Evolutionary conservation across 2,329 filamentous ascomycete genomes (phyloP), one percentile per base, ranked within the genome.

Genomic region (Trichoderma sp.): DNA sequence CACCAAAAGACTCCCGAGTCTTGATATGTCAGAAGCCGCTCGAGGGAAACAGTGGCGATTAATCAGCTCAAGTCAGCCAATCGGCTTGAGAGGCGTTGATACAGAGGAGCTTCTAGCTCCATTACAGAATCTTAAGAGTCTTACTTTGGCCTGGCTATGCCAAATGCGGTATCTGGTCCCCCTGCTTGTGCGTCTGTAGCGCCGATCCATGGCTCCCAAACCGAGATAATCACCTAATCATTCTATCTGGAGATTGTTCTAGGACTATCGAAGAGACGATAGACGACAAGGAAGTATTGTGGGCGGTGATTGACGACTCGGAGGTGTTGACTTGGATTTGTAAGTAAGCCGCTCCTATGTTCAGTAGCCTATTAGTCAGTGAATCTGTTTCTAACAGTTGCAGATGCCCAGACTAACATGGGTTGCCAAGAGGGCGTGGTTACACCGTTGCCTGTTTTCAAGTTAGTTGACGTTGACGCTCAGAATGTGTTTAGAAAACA

Each of bases 111-210:
- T 24, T 59, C 31, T 6, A 24, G 33, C 33, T 62, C 24, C 14
- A 27, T 24, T 27, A 3, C 68, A 38, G 59, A 14, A 7, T 8
- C 35, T 60, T 45, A 18, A 45, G 41, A 29, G 27, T 29, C 21
- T 31, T 18, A 31, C 24, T 64, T 8, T 27, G 60, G 14, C 27
- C 45, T 21, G n/a, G 45, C 72, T 62, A 68, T 74, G 3, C 72
- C 72, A 4, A 50, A 74, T 29, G 3, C 14, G 35, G 72, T 2
- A 50, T 45, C 27, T 24, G 72, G 72, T 74, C 33, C 38, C 72
- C 72, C 50, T 74, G 72, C 18, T 11, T 14, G 5, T 68, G 72
- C 72, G 12, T 56, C 50, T 21, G 35, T 74, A 68, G 72, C 50
- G 63, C 8, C 56, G 72, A 74, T 68, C 72, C 63, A 67, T 14